Conservation (phyloP, 225 moss, liverwort and hornwort genomes). For the Anthoceros angustus region DNA sequence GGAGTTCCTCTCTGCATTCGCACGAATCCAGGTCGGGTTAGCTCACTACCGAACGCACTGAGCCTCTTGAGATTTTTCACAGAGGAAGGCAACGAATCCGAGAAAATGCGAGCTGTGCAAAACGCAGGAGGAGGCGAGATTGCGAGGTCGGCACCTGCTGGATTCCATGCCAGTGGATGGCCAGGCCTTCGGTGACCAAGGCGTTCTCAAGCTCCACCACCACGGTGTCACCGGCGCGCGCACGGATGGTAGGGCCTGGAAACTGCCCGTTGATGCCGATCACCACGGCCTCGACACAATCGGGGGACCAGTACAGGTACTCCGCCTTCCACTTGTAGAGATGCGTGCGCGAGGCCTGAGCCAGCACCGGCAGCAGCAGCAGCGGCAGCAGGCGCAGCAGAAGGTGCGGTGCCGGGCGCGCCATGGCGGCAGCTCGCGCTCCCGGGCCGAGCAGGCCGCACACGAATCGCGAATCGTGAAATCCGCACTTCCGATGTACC, state of each 20-base stretch:
- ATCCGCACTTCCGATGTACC: too few relatives aligned
- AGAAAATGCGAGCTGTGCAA: not conserved
- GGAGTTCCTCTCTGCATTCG: conserved; percentile 28
- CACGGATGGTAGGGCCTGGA: conserved; percentile 25
- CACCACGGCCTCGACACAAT: conserved; percentile 30
- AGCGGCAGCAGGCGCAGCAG: not conserved
- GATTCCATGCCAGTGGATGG: conserved; percentile 39
- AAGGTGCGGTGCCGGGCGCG: too few relatives aligned
- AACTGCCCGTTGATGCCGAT: conserved; percentile 31
- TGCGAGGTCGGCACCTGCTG: conserved; percentile 15
- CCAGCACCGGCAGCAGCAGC: not conserved
- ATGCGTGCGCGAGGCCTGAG: conserved; percentile 5
- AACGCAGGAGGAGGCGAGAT: not conserved
- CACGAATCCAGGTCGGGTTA: not conserved
- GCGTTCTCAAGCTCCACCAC: conserved; percentile 24
- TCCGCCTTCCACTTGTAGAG: conserved; percentile 28
- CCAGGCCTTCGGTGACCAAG: conserved; percentile 26
- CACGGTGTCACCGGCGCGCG: conserved; percentile 22
- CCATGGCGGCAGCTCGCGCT: too few relatives aligned
- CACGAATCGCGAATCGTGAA: too few relatives aligned
- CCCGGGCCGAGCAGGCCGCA: too few relatives aligned
- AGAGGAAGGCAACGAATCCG: too few relatives aligned
- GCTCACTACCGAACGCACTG: not conserved
- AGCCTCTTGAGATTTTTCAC: not conserved
- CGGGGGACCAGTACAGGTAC: conserved; percentile 23